Conservation (phyloP, 345 rosid genomes). For the Populus ilicifolia region DNA sequence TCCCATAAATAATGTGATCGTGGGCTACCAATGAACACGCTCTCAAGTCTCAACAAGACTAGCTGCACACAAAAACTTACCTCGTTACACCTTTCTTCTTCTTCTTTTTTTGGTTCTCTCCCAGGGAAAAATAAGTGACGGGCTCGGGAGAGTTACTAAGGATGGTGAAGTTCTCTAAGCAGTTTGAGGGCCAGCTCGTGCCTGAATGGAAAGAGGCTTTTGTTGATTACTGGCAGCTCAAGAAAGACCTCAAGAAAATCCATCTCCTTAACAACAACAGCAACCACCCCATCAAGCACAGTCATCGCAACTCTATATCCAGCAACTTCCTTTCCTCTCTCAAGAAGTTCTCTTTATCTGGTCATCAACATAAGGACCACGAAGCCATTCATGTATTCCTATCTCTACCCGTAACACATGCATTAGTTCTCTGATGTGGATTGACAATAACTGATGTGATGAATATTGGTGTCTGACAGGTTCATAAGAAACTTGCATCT, state of each 20-base stretch:
- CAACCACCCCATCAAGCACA: conserved; percentile 10
- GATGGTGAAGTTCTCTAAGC: conserved; percentile 89
- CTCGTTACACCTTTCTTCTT: not conserved
- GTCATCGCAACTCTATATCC: conserved; percentile 19
- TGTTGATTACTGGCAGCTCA: conserved; percentile 88
- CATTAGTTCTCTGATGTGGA: not conserved
- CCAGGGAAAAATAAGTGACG: not conserved
- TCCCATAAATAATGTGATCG: conserved; percentile 49
- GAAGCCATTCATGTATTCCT: conserved; percentile 68
- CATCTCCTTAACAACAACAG: conserved; percentile 28
- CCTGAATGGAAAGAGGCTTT: conserved; percentile 99
- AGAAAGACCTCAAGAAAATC: conserved; percentile 69
- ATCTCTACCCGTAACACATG: not conserved
- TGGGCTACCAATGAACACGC: conserved; percentile 34
- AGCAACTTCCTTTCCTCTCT: conserved; percentile 43
- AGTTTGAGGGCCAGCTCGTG: conserved; percentile 87
- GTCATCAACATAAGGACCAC: conserved; percentile 44
- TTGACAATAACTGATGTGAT: not conserved
- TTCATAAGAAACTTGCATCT: conserved; percentile 69
- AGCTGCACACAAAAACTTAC: not conserved
- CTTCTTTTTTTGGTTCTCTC: not conserved
- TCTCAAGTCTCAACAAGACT: conserved; percentile 19
- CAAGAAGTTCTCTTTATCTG: conserved; percentile 39
- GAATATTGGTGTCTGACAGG: conserved; percentile 36
- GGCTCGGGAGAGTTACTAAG: not conserved